These are phyloP conservation scores for Phascolomyces articulosus DNA, from an alignment of 371 early-diverging fungal genomes.

Conservation along the genomic window DNA sequence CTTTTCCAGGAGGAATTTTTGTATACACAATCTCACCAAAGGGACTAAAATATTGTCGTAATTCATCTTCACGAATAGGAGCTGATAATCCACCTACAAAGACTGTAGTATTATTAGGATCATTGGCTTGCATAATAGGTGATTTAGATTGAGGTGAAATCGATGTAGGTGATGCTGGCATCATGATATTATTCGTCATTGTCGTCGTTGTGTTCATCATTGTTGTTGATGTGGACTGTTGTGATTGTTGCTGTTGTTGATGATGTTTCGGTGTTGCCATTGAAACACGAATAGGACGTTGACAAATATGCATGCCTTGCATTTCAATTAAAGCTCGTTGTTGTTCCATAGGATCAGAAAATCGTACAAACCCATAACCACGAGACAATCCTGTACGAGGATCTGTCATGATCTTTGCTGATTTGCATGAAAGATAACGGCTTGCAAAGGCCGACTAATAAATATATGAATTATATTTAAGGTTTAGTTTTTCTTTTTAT, in stretches of 20 bases:
- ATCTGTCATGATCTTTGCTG: slow-evolving; percentile 86
- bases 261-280: slow-evolving; percentile 73
- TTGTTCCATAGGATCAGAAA: slow-evolving; percentile 74
- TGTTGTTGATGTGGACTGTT: not conserved
- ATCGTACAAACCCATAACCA: slow-evolving; percentile 89
- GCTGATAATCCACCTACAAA: slow-evolving; percentile 91
- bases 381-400: slow-evolving; percentile 74
- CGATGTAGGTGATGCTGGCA: not conserved
- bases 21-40: slow-evolving; percentile 91
- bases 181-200: not conserved
- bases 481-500: not conserved
- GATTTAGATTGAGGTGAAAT: not conserved
- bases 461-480: not conserved
- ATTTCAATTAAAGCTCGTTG: slow-evolving; percentile 77
- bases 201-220: not conserved
- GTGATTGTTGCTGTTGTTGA: not conserved
- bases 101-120: slow-evolving; percentile 93
- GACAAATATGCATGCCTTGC: slow-evolving; percentile 72
- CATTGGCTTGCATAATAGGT: slow-evolving; percentile 32
- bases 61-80: slow-evolving; percentile 82
- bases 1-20: slow-evolving; percentile 92
- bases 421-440: slow-evolving; percentile 69
- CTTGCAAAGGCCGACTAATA: slow-evolving; percentile 55
- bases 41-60: slow-evolving; percentile 74
- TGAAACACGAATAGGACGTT: slow-evolving; percentile 85